A percentile compares a stretch with the other conserved stretches of the same genome.
Evolutionary conservation across 202 grass and related monocot species (phyloP).

Genomic region (Panicum virgatum): DNA sequence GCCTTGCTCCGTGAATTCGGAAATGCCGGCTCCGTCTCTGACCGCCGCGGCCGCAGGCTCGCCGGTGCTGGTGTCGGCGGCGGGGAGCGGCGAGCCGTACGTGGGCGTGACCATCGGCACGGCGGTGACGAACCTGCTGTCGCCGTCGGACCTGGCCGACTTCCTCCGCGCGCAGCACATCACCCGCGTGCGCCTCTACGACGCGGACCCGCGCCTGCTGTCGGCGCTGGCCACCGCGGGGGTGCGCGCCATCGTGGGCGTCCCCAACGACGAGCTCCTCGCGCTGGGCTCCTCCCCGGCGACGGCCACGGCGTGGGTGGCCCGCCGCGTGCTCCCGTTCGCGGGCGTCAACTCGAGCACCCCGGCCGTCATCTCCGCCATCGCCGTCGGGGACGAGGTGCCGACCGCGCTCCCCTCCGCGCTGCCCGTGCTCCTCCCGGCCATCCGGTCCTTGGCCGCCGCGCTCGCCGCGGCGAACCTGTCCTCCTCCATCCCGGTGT

Average conservation of each 20-base stretch:
- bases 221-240: constrained; percentile 62
- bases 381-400: constrained; percentile 92
- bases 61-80: constrained; percentile 29
- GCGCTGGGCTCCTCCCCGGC: constrained; percentile 75
- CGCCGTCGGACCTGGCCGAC: constrained; percentile 67
- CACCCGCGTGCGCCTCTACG: constrained; percentile 80
- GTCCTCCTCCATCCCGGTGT: constrained; percentile 73
- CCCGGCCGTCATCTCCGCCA: constrained; percentile 56
- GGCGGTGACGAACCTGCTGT: constrained; percentile 75
- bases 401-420: constrained; percentile 65
- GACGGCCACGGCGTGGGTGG: constrained; percentile 68
- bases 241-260: constrained; percentile 66
- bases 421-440: constrained; percentile 79
- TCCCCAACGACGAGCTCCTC: constrained; percentile 89
- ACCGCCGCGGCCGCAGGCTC: constrained; percentile 9
- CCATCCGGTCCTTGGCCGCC: constrained; percentile 57
- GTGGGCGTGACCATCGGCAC: constrained; percentile 94
- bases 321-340: constrained; percentile 66
- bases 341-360: constrained; percentile 33
- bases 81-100: constrained; percentile 42
- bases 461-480: constrained; percentile 73
- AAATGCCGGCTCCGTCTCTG: not conserved
- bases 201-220: constrained; percentile 71
- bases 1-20: not conserved
- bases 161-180: constrained; percentile 84